Percentiles rank a stretch among this genome's conserved stretches.
Conservation (phyloP, 2,329 filamentous ascomycete species). For the Xylaria sp. region DNA sequence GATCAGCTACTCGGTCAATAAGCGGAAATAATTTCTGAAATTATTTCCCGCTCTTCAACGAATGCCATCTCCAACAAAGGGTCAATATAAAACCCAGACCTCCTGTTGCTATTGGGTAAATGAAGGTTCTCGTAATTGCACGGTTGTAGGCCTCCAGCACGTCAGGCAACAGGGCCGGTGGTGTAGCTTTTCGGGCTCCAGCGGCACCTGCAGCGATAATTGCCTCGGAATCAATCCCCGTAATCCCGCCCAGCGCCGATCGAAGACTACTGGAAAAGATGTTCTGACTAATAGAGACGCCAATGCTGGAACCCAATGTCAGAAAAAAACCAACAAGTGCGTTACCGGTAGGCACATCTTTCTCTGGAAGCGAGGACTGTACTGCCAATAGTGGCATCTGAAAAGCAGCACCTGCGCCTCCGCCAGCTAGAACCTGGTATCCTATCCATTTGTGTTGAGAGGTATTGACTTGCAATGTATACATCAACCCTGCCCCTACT, state of each 20-base stretch:
- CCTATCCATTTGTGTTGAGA: slow-evolving; percentile 15
- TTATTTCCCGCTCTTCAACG: slow-evolving; percentile 6
- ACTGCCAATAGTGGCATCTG: slow-evolving; percentile 27
- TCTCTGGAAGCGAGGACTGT: slow-evolving; percentile 7
- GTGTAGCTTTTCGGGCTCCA: slow-evolving; percentile 14
- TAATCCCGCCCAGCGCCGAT: not conserved
- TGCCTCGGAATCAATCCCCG: slow-evolving; percentile 7
- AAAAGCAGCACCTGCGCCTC: slow-evolving; percentile 12
- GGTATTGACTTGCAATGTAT: slow-evolving; percentile 18
- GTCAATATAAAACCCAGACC: slow-evolving; percentile 7
- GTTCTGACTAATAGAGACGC: slow-evolving; percentile 19
- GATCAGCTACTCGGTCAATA: not conserved
- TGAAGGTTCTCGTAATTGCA: slow-evolving; percentile 16
- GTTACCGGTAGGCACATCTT: slow-evolving; percentile 25
- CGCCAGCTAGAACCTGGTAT: slow-evolving; percentile 22
- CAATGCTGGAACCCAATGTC: slow-evolving; percentile 17
- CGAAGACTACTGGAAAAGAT: slow-evolving; percentile 25
- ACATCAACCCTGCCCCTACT: slow-evolving; percentile 25
- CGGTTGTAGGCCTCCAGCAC: slow-evolving; percentile 12
- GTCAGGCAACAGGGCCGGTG: not conserved
- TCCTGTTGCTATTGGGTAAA: slow-evolving; percentile 19
- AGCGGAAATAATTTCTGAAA: not conserved
- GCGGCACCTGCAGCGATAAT: slow-evolving; percentile 19
- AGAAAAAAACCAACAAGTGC: slow-evolving; percentile 25
- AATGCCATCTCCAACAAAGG: slow-evolving; percentile 14